A percentile compares a stretch with the other conserved stretches of the same genome.
Evolutionary conservation across 768 basidiomycete genomes (phyloP).

Genomic region (Suillus luteus): DNA sequence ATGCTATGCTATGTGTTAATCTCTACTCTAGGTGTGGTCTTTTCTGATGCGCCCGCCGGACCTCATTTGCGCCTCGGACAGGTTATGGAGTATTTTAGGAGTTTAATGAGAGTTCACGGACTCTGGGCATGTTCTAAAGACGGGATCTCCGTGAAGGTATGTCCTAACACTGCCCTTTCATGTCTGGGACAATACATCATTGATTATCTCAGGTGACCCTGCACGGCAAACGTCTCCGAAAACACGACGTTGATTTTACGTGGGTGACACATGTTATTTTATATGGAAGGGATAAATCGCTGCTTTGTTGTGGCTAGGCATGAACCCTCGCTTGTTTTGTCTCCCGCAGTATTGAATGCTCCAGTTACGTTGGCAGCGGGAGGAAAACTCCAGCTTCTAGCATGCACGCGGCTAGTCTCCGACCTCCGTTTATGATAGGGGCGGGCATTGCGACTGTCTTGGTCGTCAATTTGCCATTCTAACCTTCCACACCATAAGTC

Average conservation of each 20-base stretch:
- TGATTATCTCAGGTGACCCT: slow-evolving; percentile 55
- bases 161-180: slow-evolving; percentile 16
- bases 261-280: neutral
- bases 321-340: neutral
- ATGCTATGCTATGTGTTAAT: slow-evolving; percentile 83
- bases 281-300: neutral
- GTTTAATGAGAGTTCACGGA: slow-evolving; percentile 81
- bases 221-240: slow-evolving; percentile 29
- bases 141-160: slow-evolving; percentile 80
- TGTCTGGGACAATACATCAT: slow-evolving; percentile 15
- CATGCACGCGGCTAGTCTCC: neutral
- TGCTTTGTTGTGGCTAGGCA: neutral
- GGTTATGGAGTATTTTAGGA: slow-evolving; percentile 77
- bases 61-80: slow-evolving; percentile 80
- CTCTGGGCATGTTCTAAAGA: slow-evolving; percentile 70
- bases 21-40: slow-evolving; percentile 68
- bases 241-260: neutral
- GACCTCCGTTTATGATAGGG: neutral
- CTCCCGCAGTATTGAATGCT: neutral
- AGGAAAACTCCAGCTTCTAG: too few relatives aligned
- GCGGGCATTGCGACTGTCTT: neutral
- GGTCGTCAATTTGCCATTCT: neutral
- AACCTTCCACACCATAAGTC: too few relatives aligned
- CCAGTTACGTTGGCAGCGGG: neutral
- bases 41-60: slow-evolving; percentile 84